phyloP scores from a whole-genome alignment of 768 basidiomycete species.

The Russula griseocarnosa region DNA sequence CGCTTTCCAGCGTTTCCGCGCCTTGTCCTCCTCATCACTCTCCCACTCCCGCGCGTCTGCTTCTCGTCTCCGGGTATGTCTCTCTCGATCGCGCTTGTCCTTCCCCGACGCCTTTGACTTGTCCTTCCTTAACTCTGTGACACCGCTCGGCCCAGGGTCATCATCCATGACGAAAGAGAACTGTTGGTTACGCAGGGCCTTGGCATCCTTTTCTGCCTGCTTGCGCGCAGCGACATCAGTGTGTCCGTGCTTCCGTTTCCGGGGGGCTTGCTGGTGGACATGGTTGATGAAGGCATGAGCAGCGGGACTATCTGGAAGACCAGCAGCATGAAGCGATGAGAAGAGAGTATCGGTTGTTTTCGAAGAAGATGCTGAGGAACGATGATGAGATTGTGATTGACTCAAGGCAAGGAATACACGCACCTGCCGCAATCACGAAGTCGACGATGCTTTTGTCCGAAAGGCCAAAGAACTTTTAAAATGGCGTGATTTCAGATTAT shows the following conservation, averaged over 20 bases:
- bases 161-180: slow-evolving; percentile 86
- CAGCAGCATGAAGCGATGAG: slow-evolving; percentile 64
- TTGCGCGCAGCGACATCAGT: slow-evolving; percentile 46
- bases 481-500: neutral
- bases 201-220: slow-evolving; percentile 73
- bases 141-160: slow-evolving; percentile 45
- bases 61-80: slow-evolving; percentile 74
- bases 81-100: slow-evolving; percentile 54
- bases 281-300: slow-evolving; percentile 77
- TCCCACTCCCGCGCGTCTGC: slow-evolving; percentile 83
- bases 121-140: slow-evolving; percentile 37
- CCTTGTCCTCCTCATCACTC: slow-evolving; percentile 81
- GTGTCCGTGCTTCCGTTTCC: slow-evolving; percentile 69
- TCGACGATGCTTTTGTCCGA: slow-evolving; percentile 81
- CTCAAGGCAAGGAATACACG: slow-evolving; percentile 28
- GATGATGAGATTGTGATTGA: slow-evolving; percentile 16
- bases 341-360: slow-evolving; percentile 81
- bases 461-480: slow-evolving; percentile 68
- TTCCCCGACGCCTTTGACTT: slow-evolving; percentile 37
- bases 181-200: slow-evolving; percentile 61
- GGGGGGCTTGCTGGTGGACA: slow-evolving; percentile 72
- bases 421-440: slow-evolving; percentile 84
- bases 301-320: slow-evolving; percentile 76
- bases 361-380: slow-evolving; percentile 62
- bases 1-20: slow-evolving; percentile 57